These are phyloP conservation scores for Debaryomyces udenii DNA, from an alignment of 1,139 yeast genomes.

Conservation along the genomic window DNA sequence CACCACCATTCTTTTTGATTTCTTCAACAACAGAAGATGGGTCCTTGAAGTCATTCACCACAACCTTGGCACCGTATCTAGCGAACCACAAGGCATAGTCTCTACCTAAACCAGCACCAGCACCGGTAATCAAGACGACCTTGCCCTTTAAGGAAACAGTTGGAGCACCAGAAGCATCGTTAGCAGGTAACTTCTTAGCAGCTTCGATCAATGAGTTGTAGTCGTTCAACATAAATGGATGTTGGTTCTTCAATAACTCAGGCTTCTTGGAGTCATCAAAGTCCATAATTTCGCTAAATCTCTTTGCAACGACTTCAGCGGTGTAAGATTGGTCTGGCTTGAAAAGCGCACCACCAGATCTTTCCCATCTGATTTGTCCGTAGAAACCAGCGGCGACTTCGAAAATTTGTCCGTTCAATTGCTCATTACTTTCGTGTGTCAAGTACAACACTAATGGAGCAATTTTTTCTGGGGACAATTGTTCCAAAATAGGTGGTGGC, in stretches of 20 bases:
- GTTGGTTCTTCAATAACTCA: constrained; percentile 56
- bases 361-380: constrained; percentile 94
- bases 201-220: constrained; percentile 56
- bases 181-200: constrained; percentile 56
- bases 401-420: constrained; percentile 70
- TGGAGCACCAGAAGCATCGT: constrained; percentile 58
- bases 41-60: constrained; percentile 86
- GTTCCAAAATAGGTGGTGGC: constrained; percentile 82
- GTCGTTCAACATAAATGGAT: constrained; percentile 68
- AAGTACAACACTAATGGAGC: constrained; percentile 87
- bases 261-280: constrained; percentile 60
- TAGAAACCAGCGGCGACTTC: constrained; percentile 96
- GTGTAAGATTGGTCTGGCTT: constrained; percentile 78
- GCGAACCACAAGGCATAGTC: constrained; percentile 87
- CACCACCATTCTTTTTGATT: constrained; percentile 74
- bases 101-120: constrained; percentile 93
- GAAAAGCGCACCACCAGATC: constrained; percentile 83
- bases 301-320: constrained; percentile 79
- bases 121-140: constrained; percentile 93
- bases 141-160: constrained; percentile 67
- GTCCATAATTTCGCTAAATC: constrained; percentile 64
- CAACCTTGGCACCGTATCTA: constrained; percentile 92
- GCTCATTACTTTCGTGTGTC: constrained; percentile 65
- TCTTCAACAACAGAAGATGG: constrained; percentile 78
- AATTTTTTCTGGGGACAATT: constrained; percentile 82